These are phyloP conservation scores for Hyphochytrium catenoides DNA, from an alignment of 352 stramenopile species.

Conservation along the genomic window DNA sequence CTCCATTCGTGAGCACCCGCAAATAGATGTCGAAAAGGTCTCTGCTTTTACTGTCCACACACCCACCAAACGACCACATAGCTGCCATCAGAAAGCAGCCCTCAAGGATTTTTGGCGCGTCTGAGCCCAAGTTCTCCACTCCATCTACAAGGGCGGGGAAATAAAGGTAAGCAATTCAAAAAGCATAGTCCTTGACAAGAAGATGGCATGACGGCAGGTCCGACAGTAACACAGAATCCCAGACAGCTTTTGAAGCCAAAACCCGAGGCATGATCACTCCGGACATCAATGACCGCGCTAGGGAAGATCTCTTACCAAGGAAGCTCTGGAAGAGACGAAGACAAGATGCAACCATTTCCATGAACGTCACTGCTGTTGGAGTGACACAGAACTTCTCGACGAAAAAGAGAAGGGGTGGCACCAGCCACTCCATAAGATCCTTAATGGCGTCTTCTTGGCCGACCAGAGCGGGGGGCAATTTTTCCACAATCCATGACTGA, in stretches of 20 bases:
- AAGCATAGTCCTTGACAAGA: neutral
- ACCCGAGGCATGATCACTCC: neutral
- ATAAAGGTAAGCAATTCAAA: neutral
- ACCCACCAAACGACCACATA: constrained; percentile 72
- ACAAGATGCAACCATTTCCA: constrained; percentile 64
- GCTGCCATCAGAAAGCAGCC: constrained; percentile 57
- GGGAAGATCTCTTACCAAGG: neutral
- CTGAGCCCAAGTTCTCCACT: constrained; percentile 23
- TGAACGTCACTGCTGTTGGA: constrained; percentile 56
- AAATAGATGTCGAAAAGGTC: constrained; percentile 56
- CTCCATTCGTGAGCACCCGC: constrained; percentile 28
- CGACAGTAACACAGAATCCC: constrained; percentile 18
- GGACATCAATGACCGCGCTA: neutral
- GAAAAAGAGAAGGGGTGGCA: constrained; percentile 70
- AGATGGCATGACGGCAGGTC: constrained; percentile 16
- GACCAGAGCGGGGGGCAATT: constrained; percentile 14
- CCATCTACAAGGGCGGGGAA: no score
- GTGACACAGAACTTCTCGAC: constrained; percentile 63
- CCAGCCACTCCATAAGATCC: constrained; percentile 63
- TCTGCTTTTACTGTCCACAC: constrained; percentile 57
- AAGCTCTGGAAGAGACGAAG: constrained; percentile 49
- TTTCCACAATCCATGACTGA: constrained; percentile 32
- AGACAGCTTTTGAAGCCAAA: neutral
- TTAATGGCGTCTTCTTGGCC: constrained; percentile 21
- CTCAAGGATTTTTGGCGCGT: constrained; percentile 50